Base-by-base conservation (phyloP, 805 yeast genomes). In the Wickerhamiella azymoides region DNA sequence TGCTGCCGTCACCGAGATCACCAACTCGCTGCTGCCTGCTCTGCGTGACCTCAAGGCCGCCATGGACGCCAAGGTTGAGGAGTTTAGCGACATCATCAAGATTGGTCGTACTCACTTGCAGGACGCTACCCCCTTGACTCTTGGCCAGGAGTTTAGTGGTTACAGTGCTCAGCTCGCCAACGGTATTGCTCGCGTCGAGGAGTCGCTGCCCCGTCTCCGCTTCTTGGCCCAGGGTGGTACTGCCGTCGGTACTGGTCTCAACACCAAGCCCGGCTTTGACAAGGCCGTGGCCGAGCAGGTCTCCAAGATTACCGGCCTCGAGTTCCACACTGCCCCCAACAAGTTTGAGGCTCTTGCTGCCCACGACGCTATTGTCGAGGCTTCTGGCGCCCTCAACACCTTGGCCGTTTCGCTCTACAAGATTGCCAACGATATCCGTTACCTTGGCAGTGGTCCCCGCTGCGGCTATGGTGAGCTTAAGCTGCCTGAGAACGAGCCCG, bases 321-420 rank as follows among this genome's bases (percentile, higher is more conserved):
- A 79, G 50, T 92, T 92, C 72, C 68, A 72, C 67, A 85, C 98
- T 47, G 97, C 97, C 46, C 96, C 97, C 63, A 92, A 92, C 77
- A 92, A 92, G 74, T 92, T 92, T 58, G 98, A 92, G 74, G 98
- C 97, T 33, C 75, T 92, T 56, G 98, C 98, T 57, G 96, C 97
- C 40, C 98, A 92, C 64, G 98, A 92, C 63, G 98, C 98, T 52
- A 73, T 92, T 58, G 97, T 92, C 48, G 97, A 89, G 72, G 92
- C 94, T 45, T 83, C 94, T 30, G 98, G 97, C 63, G 96, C 96
- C 40, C 73, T 92, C 56, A 92, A 89, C 78, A 85, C 96, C 45
- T 78, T 92, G 50, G 96, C 97, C 37, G 84, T 77, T 35, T 86
- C 96, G 18, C 72, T 92, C 57, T 92, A 71, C 80, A 92, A 92